phyloP scores from a whole-genome alignment of 2,329 filamentous ascomycete species.

The Diaporthe nobilis region DNA sequence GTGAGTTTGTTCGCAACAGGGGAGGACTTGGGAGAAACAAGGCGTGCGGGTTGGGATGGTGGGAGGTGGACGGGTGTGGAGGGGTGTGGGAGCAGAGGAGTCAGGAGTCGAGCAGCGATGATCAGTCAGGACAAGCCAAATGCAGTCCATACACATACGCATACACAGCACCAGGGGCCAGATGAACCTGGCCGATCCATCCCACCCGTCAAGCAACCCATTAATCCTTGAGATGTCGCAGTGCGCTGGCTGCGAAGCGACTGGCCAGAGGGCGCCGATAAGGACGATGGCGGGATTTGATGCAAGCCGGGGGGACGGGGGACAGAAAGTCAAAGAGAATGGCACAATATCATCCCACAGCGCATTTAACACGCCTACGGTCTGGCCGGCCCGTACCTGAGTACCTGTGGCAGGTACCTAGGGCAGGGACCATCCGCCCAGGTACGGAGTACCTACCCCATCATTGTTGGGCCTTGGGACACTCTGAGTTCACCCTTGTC shows the following conservation, averaged over 20 bases:
- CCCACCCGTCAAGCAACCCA: conserved; percentile 18
- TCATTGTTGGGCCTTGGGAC: conserved; percentile 3
- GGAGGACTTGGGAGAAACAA: not conserved
- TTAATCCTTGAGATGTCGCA: conserved; percentile 22
- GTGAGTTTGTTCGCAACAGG: not conserved
- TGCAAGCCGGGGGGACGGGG: conserved; percentile 16
- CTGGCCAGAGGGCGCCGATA: conserved; percentile 23
- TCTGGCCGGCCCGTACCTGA: not conserved
- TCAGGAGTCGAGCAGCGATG: conserved; percentile 24
- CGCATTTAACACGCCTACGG: not conserved
- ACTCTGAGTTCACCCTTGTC: conserved; percentile 3
- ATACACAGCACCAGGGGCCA: not conserved
- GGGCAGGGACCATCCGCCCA: not conserved
- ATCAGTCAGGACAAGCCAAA: conserved; percentile 4
- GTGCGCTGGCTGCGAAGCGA: conserved; percentile 21
- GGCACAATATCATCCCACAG: conserved; percentile 10
- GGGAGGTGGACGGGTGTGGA: conserved; percentile 16
- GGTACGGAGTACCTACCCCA: not conserved
- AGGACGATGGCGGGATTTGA: conserved; percentile 29
- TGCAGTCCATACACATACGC: not conserved
- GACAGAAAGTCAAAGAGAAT: conserved; percentile 28
- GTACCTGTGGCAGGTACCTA: not conserved
- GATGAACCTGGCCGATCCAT: conserved; percentile 13
- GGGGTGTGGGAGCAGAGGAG: conserved; percentile 17
- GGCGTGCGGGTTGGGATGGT: conserved; percentile 16